These are phyloP conservation scores for Arabidopsis thaliana DNA, from an alignment of 345 rosid genomes.

Conservation along the genomic window TAIR10.1 NC_003070.9:17771501-17772000, in stretches of 20 bases:
- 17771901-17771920: not conserved
- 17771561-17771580: conserved; percentile 59
- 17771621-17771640: conserved; percentile 48
- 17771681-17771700: conserved; percentile 52
- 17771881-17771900: not conserved
- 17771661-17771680: conserved; percentile 54
- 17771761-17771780: conserved; percentile 55
- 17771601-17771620: conserved; percentile 57
- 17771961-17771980: not conserved
- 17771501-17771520: conserved; percentile 68
- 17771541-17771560: conserved; percentile 67
- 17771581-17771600: conserved; percentile 70
- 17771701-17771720: conserved; percentile 51
- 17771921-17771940: not conserved
- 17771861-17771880: not conserved
- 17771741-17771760: conserved; percentile 52
- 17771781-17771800: conserved; percentile 59
- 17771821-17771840: not conserved
- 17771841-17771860: conserved; percentile 1
- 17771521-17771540: conserved; percentile 62
- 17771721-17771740: conserved; percentile 56
- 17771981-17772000: not conserved
- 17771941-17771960: not conserved
- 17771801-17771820: conserved; percentile 29
- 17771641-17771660: conserved; percentile 53